Evolutionary conservation across 805 yeast genomes (phyloP).

Genomic region (Saccharomycopsis fermentans): DNA sequence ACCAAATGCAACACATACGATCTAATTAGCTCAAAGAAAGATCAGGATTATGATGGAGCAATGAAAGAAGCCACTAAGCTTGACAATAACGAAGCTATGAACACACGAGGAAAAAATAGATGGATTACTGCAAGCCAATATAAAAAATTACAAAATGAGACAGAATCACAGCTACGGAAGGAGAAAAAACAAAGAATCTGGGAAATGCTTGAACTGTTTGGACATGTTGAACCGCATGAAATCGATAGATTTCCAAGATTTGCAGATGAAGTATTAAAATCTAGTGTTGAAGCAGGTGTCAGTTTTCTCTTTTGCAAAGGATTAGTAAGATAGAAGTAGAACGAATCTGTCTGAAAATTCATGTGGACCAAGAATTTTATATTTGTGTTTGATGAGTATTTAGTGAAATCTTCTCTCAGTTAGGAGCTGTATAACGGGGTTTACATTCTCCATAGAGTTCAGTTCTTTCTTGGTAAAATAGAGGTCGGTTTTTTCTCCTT

Average conservation of each 20-base stretch:
- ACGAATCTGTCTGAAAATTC: too few species aligned
- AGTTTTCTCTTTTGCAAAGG: neutral
- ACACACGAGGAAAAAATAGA: neutral
- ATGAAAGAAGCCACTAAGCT: neutral
- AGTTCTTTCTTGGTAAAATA: too few species aligned
- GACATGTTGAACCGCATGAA: neutral
- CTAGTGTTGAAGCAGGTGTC: neutral
- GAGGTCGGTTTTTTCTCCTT: too few species aligned
- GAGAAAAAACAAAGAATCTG: neutral
- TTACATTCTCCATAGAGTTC: too few species aligned
- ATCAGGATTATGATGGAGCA: neutral
- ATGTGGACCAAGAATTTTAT: too few species aligned
- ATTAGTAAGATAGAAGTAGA: too few species aligned
- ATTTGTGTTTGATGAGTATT: too few species aligned
- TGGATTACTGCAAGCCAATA: slow-evolving; percentile 4
- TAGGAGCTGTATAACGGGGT: too few species aligned
- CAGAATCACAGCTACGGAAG: neutral
- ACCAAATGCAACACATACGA: slow-evolving; percentile 69
- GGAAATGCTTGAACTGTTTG: neutral
- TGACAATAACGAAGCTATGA: neutral
- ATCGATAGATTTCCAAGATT: neutral
- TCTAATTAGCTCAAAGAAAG: slow-evolving; percentile 37
- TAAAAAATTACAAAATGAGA: neutral
- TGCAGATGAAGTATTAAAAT: neutral
- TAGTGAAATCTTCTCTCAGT: too few species aligned